These are phyloP conservation scores for Starmerella ratchasimensis DNA, from an alignment of 805 yeast species.

Conservation along the genomic window DNA sequence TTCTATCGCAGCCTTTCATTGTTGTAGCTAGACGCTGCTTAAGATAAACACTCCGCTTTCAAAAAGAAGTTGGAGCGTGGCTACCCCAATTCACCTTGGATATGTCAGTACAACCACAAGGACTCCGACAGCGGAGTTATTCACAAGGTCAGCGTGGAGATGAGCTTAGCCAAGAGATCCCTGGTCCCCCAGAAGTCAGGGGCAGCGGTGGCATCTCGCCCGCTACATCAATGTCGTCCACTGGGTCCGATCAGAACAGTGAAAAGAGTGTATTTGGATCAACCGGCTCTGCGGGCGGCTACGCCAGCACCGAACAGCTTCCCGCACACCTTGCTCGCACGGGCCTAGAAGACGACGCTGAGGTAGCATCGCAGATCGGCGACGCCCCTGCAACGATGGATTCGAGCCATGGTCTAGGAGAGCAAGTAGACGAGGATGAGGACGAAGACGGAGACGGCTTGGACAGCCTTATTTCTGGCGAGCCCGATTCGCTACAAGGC, in stretches of 20 bases:
- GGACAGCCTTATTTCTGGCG: constrained; percentile 12
- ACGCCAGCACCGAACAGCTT: not conserved
- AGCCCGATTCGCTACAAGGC: constrained; percentile 7
- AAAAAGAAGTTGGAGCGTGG: too few relatives aligned
- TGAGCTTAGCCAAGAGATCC: too few relatives aligned
- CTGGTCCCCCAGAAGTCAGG: not conserved
- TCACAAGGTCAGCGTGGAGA: too few relatives aligned
- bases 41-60: too few relatives aligned
- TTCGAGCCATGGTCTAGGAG: not conserved
- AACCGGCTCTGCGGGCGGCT: not conserved
- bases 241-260: not conserved
- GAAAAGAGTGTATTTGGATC: not conserved
- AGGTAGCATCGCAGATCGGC: constrained; percentile 3
- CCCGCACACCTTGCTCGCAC: constrained; percentile 13
- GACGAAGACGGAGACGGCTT: constrained; percentile 18
- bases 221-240: not conserved
- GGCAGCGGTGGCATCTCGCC: not conserved
- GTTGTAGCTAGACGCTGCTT: too few relatives aligned
- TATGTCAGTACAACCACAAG: too few relatives aligned
- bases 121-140: too few relatives aligned
- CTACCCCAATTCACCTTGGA: too few relatives aligned
- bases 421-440: constrained; percentile 4
- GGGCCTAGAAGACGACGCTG: constrained; percentile 11
- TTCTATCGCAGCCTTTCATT: too few relatives aligned
- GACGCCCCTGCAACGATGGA: too few relatives aligned